Evolutionary conservation across 2,329 filamentous ascomycete species (phyloP).

Genomic region (Nothophoma quercina): DNA sequence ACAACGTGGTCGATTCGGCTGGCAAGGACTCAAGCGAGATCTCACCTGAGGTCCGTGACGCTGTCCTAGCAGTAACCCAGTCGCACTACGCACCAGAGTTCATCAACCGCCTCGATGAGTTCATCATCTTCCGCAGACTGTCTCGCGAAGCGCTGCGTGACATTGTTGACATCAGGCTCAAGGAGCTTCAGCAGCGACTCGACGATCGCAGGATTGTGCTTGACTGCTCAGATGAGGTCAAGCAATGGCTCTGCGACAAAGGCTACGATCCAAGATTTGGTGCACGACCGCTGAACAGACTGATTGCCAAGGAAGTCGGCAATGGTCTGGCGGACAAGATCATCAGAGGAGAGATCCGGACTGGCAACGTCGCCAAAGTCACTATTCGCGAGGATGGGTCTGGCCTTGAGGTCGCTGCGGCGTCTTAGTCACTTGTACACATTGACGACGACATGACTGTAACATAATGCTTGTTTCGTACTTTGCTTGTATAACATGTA

Average conservation of each 20-base stretch:
- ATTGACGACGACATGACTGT: conserved; percentile 35
- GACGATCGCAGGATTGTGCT: conserved; percentile 86
- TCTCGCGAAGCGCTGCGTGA: conserved; percentile 80
- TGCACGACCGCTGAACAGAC: conserved; percentile 85
- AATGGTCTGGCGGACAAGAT: conserved; percentile 91
- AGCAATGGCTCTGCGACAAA: conserved; percentile 84
- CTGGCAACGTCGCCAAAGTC: conserved; percentile 76
- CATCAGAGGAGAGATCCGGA: conserved; percentile 81
- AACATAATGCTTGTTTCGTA: conserved; percentile 14
- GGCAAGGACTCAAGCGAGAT: conserved; percentile 68
- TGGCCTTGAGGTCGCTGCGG: conserved; percentile 35
- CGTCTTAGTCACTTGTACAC: conserved; percentile 14
- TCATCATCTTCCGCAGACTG: conserved; percentile 93
- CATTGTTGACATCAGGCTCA: conserved; percentile 91
- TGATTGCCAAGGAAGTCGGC: conserved; percentile 89
- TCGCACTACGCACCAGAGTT: conserved; percentile 85
- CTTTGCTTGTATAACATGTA: conserved; percentile 21
- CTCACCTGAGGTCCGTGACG: conserved; percentile 73
- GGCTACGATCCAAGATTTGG: conserved; percentile 94
- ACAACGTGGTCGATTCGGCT: conserved; percentile 69
- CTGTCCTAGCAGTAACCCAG: conserved; percentile 88
- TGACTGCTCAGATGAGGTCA: conserved; percentile 73
- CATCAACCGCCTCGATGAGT: conserved; percentile 94
- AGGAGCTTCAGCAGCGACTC: conserved; percentile 81
- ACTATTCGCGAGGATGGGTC: conserved; percentile 64